These are phyloP conservation scores for Madurella fahalii DNA, from an alignment of 2,329 filamentous ascomycete genomes.

Conservation along the genomic window DNA sequence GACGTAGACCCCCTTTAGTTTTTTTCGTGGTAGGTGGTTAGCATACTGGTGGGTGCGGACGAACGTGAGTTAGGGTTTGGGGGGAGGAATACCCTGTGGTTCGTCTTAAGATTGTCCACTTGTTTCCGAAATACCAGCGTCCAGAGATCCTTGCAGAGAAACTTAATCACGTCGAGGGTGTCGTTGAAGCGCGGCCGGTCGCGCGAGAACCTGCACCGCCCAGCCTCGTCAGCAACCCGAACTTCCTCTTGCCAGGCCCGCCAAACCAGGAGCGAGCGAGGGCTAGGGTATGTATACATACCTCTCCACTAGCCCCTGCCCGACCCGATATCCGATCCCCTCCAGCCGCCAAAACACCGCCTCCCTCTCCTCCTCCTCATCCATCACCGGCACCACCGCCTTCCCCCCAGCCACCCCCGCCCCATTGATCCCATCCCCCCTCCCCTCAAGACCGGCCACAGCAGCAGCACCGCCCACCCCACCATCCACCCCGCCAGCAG, in stretches of 20 bases:
- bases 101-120: slow-evolving; percentile 97
- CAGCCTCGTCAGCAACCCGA: slow-evolving; percentile 3
- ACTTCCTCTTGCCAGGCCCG: no score
- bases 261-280: not conserved
- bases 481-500: slow-evolving; percentile 4
- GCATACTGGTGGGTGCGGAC: not conserved
- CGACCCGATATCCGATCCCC: slow-evolving; percentile 82
- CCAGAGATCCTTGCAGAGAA: slow-evolving; percentile 98
- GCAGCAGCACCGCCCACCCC: not conserved
- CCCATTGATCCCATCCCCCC: not conserved
- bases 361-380: slow-evolving; percentile 80
- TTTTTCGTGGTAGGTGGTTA: slow-evolving; percentile 5
- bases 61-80: not conserved
- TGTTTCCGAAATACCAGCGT: slow-evolving; percentile 92
- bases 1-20: slow-evolving; percentile 80
- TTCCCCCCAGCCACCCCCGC: not conserved
- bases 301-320: slow-evolving; percentile 88
- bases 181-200: slow-evolving; percentile 86
- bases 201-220: slow-evolving; percentile 61
- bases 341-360: slow-evolving; percentile 83
- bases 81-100: slow-evolving; percentile 64
- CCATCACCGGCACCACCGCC: slow-evolving; percentile 37
- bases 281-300: slow-evolving; percentile 35
- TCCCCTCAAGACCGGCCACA: not conserved
- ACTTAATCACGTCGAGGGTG: slow-evolving; percentile 94